phyloP scores from a whole-genome alignment of 2,329 filamentous ascomycete genomes.

The Arthrinium puccinioides region DNA sequence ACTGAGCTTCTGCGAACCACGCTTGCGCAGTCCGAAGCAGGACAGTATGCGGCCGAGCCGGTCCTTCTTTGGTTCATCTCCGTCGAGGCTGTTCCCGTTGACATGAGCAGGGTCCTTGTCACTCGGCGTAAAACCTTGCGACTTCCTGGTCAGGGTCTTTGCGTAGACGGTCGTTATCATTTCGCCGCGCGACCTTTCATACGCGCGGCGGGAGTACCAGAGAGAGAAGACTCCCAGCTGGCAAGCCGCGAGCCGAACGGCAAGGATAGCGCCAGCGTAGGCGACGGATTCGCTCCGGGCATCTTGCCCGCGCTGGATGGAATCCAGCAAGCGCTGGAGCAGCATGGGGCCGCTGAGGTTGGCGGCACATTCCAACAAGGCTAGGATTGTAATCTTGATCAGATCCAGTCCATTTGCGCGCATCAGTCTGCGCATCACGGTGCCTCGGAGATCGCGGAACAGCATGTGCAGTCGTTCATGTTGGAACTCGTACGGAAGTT shows the following conservation, averaged over 20 bases:
- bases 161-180: slow-evolving; percentile 81
- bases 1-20: slow-evolving; percentile 11
- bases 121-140: slow-evolving; percentile 31
- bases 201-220: slow-evolving; percentile 79
- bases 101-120: slow-evolving; percentile 11
- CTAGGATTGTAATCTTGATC: slow-evolving; percentile 57
- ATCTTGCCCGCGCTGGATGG: slow-evolving; percentile 47
- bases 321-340: slow-evolving; percentile 62
- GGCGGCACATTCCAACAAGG: slow-evolving; percentile 50
- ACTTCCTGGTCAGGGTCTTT: slow-evolving; percentile 64
- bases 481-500: slow-evolving; percentile 72
- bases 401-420: slow-evolving; percentile 76
- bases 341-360: slow-evolving; percentile 58
- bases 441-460: slow-evolving; percentile 67
- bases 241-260: slow-evolving; percentile 51
- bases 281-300: slow-evolving; percentile 48
- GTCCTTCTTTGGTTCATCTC: slow-evolving; percentile 12
- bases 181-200: slow-evolving; percentile 78
- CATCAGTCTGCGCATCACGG: slow-evolving; percentile 62
- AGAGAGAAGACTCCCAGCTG: slow-evolving; percentile 63
- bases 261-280: slow-evolving; percentile 57
- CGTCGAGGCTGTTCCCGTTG: slow-evolving; percentile 13
- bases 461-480: slow-evolving; percentile 66
- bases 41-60: slow-evolving; percentile 18
- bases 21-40: slow-evolving; percentile 16